phyloP scores from a whole-genome alignment of 2,329 filamentous ascomycete genomes.

The Colletotrichum gigasporum region DNA sequence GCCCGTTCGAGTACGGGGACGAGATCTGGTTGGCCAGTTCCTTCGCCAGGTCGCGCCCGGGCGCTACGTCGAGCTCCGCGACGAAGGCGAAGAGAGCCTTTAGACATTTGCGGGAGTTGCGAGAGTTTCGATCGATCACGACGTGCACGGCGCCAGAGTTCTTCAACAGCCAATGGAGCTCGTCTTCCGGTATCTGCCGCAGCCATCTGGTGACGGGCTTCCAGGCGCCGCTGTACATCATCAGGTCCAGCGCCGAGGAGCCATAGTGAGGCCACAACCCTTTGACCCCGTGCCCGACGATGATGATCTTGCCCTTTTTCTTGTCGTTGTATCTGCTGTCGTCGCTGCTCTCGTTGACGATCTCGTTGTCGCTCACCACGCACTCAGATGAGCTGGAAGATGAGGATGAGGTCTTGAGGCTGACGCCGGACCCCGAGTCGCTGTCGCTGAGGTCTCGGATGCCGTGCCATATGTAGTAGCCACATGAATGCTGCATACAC shows the following conservation, averaged over 20 bases:
- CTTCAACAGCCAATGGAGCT: slow-evolving; percentile 5
- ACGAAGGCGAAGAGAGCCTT: background rate
- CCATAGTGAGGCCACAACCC: background rate
- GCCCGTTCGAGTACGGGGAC: background rate
- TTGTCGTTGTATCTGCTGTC: too few species aligned
- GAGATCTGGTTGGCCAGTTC: background rate
- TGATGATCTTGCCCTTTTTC: too few species aligned
- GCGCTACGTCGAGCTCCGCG: background rate
- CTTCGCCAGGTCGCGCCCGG: background rate
- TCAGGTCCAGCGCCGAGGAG: background rate
- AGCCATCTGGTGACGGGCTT: background rate
- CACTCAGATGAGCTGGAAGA: too few species aligned
- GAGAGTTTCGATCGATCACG: background rate
- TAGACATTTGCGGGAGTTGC: background rate
- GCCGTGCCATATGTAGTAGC: background rate
- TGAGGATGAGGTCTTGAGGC: background rate
- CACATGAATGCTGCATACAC: background rate
- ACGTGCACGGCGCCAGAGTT: background rate
- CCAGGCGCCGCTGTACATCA: background rate
- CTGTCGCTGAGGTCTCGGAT: background rate
- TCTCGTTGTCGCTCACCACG: too few species aligned
- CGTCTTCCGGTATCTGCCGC: background rate
- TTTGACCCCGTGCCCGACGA: background rate
- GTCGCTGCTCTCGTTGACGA: background rate
- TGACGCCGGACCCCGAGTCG: background rate